Conservation (phyloP, 768 basidiomycete genomes). For the Rhodotorula kratochvilovae region DNA sequence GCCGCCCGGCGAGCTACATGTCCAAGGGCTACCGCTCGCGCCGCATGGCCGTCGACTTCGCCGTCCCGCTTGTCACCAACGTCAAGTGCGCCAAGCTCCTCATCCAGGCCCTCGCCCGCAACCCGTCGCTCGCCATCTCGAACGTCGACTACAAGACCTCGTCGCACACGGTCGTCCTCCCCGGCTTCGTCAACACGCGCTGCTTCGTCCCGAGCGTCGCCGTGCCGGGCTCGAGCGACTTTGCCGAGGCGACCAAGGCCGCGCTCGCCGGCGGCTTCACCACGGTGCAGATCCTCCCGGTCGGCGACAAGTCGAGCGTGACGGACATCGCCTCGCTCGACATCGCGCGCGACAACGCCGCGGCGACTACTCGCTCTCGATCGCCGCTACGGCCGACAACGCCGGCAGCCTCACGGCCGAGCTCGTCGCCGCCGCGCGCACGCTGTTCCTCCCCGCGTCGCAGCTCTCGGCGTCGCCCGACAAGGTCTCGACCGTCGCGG, state of each 20-base stretch:
- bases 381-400: slow-evolving; percentile 70
- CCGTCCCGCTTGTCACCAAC: slow-evolving; percentile 93
- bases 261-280: slow-evolving; percentile 88
- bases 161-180: slow-evolving; percentile 81
- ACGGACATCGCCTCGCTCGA: slow-evolving; percentile 66
- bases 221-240: slow-evolving; percentile 56
- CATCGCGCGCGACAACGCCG: slow-evolving; percentile 61
- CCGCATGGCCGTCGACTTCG: slow-evolving; percentile 98
- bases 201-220: slow-evolving; percentile 75
- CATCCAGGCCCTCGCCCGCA: slow-evolving; percentile 77
- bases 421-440: slow-evolving; percentile 70
- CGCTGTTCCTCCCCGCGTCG: slow-evolving; percentile 78
- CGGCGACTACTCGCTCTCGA: slow-evolving; percentile 74
- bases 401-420: slow-evolving; percentile 63
- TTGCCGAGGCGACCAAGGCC: slow-evolving; percentile 67
- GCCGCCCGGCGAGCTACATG: slow-evolving; percentile 91
- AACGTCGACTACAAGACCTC: slow-evolving; percentile 90
- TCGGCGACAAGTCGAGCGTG: slow-evolving; percentile 61
- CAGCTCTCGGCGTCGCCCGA: slow-evolving; percentile 40
- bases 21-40: slow-evolving; percentile 95
- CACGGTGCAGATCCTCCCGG: slow-evolving; percentile 70
- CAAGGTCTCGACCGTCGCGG: slow-evolving; percentile 57
- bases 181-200: slow-evolving; percentile 82
- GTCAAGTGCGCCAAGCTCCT: slow-evolving; percentile 97
- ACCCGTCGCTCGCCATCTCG: slow-evolving; percentile 83